phyloP scores from a whole-genome alignment of 805 yeast species.

The Myxozyma geophila region DNA sequence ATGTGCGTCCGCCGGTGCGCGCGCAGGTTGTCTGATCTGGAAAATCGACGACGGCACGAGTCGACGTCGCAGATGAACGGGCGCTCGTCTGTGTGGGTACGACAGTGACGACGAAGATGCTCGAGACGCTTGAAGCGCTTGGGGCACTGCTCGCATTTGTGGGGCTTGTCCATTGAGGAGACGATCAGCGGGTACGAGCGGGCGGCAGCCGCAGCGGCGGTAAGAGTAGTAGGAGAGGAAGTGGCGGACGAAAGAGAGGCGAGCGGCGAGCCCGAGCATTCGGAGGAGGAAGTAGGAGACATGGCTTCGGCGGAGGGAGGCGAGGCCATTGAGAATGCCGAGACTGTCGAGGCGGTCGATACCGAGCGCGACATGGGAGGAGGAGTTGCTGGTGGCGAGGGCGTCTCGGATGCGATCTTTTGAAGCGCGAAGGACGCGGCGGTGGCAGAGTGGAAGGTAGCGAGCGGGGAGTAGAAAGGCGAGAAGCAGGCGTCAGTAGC shows the following conservation, averaged over 20 bases:
- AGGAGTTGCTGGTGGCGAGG: slow-evolving; percentile 36
- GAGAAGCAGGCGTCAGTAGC: slow-evolving; percentile 21
- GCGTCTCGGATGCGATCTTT: slow-evolving; percentile 29
- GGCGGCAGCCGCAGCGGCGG: slow-evolving; percentile 8
- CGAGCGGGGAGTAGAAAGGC: slow-evolving; percentile 27
- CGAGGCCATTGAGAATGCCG: slow-evolving; percentile 12
- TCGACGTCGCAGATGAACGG: slow-evolving; percentile 64
- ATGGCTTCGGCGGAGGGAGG: slow-evolving; percentile 9
- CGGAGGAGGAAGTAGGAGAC: slow-evolving; percentile 9
- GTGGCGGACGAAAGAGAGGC: not conserved
- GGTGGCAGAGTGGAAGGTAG: slow-evolving; percentile 24
- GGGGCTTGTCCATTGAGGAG: slow-evolving; percentile 43
- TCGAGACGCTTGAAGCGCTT: slow-evolving; percentile 50
- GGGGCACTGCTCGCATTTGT: slow-evolving; percentile 45
- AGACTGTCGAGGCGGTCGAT: slow-evolving; percentile 18
- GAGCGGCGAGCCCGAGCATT: slow-evolving; percentile 3
- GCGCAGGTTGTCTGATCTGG: slow-evolving; percentile 65
- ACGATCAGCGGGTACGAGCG: slow-evolving; percentile 26
- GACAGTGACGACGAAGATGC: slow-evolving; percentile 58
- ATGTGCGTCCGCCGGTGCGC: slow-evolving; percentile 77
- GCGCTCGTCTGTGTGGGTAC: slow-evolving; percentile 78
- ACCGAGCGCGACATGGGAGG: slow-evolving; percentile 28
- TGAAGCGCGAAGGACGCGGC: slow-evolving; percentile 34
- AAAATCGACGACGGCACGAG: slow-evolving; percentile 36
- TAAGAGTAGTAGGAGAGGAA: not conserved